Percentiles rank a stretch among this genome's conserved stretches.
phyloP scores from a whole-genome alignment of 352 stramenopile species.

The Pilasporangium apinafurcum region DNA sequence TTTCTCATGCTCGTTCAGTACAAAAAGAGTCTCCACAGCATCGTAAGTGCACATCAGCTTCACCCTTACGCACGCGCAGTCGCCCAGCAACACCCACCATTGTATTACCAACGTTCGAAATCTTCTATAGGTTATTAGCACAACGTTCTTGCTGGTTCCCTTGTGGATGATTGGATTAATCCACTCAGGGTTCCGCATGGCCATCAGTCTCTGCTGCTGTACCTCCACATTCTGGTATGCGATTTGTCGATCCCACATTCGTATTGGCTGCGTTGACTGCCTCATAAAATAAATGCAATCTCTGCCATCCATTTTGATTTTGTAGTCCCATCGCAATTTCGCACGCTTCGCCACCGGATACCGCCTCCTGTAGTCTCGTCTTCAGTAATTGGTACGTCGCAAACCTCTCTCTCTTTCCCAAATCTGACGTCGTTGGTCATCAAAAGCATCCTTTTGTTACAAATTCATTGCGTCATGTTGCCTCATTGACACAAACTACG shows the following conservation, averaged over 20 bases:
- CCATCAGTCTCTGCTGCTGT: conserved; percentile 29
- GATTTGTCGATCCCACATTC: no score
- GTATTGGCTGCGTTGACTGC: no score
- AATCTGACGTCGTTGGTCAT: no score
- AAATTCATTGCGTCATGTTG: not conserved
- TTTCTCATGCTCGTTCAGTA: not conserved
- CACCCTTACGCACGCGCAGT: not conserved
- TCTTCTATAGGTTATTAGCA: conserved; percentile 1
- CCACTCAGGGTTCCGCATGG: conserved; percentile 15
- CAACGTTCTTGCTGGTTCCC: conserved; percentile 5
- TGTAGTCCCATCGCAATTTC: conserved; percentile 11
- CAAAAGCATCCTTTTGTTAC: not conserved
- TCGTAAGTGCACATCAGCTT: not conserved
- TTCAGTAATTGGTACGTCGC: conserved; percentile 21
- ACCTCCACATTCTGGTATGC: conserved; percentile 21
- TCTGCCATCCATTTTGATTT: not conserved
- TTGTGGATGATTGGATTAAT: conserved; percentile 8
- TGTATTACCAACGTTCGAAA: not conserved
- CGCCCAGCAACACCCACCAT: not conserved
- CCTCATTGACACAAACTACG: not conserved
- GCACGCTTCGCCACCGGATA: conserved; percentile 7
- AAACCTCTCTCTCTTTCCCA: not conserved
- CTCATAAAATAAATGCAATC: no score
- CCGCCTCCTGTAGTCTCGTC: conserved; percentile 17
- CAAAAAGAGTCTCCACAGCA: not conserved